Conservation (phyloP, 1,284 basidiomycete genomes). For the Cryptococcus jaspeensis region DNA sequence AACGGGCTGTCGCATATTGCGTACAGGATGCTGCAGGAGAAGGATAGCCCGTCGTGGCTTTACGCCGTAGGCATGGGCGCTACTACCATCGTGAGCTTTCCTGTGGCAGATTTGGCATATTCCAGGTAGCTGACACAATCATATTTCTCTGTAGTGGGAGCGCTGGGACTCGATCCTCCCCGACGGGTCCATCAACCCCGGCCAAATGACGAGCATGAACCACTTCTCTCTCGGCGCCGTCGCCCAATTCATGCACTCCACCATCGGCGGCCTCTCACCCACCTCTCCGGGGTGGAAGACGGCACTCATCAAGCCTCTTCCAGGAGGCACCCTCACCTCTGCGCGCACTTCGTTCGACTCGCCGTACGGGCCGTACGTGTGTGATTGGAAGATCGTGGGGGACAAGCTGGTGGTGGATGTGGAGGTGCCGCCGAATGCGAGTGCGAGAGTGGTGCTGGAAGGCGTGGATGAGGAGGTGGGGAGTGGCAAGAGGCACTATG, state of each 20-base stretch:
- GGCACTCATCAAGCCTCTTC: conserved; percentile 32
- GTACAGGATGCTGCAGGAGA: conserved; percentile 48
- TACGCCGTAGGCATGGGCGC: conserved; percentile 44
- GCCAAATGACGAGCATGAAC: conserved; percentile 50
- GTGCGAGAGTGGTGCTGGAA: conserved; percentile 23
- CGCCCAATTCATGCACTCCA: conserved; percentile 37
- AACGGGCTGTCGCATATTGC: conserved; percentile 29
- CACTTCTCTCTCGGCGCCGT: conserved; percentile 48
- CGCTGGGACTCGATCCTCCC: conserved; percentile 43
- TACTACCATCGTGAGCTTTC: conserved; percentile 43
- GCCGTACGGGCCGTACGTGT: conserved; percentile 25
- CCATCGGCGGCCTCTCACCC: conserved; percentile 36
- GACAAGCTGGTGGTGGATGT: conserved; percentile 22
- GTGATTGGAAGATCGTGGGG: conserved; percentile 26
- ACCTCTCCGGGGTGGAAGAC: conserved; percentile 32
- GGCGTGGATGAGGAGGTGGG: conserved; percentile 25
- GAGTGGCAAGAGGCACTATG: conserved; percentile 21
- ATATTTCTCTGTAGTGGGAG: conserved; percentile 37
- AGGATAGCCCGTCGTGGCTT: conserved; percentile 40
- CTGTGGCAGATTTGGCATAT: neutral
- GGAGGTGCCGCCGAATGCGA: conserved; percentile 32
- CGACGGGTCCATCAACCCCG: conserved; percentile 41
- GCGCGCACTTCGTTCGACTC: conserved; percentile 20
- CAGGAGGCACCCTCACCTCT: conserved; percentile 40
- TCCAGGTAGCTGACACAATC: neutral